Base-by-base conservation (phyloP, 805 yeast species). In the Saturnispora sekii region DNA sequence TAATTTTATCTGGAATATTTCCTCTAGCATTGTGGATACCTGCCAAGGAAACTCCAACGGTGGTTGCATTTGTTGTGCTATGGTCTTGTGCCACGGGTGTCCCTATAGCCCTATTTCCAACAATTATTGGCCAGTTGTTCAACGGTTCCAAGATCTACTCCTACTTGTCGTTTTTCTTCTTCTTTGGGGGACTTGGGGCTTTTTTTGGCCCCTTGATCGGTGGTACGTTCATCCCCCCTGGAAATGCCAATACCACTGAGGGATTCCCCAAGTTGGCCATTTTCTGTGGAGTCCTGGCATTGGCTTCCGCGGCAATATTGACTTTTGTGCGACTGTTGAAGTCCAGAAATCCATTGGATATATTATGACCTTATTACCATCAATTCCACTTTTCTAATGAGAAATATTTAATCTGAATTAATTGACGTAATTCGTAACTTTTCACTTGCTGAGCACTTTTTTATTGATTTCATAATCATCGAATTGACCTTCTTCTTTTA, bases 21-120 rank as follows among this genome's bases (percentile, higher is more conserved):
- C 60, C 69, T 15, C 53, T 67, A 38, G 72, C 73, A 6, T 59
- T 72, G 65, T 72, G 75, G 76, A 61, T 68, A 8, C 77, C 79
- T 1, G 71, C 76, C 4, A 59, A 45, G 54, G 2, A 41, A 39
- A 2, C 58, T 71, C 26, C 26, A 5, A 21, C 26, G 34, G 64
- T 75, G 53, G 54, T 73, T 54, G 49, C 59, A 14, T 63, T 59
- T 48, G 55, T 56, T 5, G 53, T 65, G 2, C 30, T 60, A 26
- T 64, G 66, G 65, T 69, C 68, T 14, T 50, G 56, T 16, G 52
- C 62, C 6, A 60, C 68, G 0, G 70, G 68, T 3, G 55, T 54
- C 12, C 58, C 59, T 16, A 59, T 65, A 14, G 63, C 69, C 1
- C 43, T 66, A 29, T 54, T 54, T 34, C 69, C 70, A 10, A 45